Evolutionary conservation across 2,329 filamentous ascomycete genomes (phyloP).

Genomic region (Aspergillus aculeatus): DNA sequence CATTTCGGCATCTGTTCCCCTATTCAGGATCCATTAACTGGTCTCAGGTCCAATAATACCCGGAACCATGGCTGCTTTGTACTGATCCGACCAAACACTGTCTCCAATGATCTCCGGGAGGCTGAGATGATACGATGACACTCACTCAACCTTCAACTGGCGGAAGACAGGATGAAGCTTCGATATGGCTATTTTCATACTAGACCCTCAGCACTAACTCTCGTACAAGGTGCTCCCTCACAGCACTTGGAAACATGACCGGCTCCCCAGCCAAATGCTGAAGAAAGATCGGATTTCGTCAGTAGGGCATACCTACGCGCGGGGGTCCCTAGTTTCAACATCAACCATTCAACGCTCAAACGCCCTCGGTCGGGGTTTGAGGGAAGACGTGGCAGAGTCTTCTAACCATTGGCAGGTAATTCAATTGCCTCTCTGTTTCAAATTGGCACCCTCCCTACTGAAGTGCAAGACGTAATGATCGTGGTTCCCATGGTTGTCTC

Average conservation of each 20-base stretch:
- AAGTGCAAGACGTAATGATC: slow-evolving; percentile 4
- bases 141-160: not conserved
- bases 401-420: not conserved
- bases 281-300: not conserved
- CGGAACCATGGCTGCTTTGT: not conserved
- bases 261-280: not conserved
- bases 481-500: slow-evolving; percentile 19
- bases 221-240: not conserved
- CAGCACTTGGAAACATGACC: not conserved
- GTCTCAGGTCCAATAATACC: slow-evolving; percentile 1
- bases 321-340: not conserved
- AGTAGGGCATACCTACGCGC: not conserved
- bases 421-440: not conserved
- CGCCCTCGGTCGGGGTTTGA: not conserved
- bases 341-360: not conserved
- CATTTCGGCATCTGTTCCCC: slow-evolving; percentile 6
- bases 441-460: not conserved
- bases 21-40: slow-evolving; percentile 4
- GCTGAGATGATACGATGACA: slow-evolving; percentile 2
- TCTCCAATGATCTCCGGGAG: not conserved
- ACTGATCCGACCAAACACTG: not conserved
- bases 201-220: not conserved
- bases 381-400: not conserved
- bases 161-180: not conserved
- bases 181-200: not conserved